These are phyloP conservation scores for Phytophthora hybrid DNA, from an alignment of 352 stramenopile genomes.

Conservation along the genomic window DNA sequence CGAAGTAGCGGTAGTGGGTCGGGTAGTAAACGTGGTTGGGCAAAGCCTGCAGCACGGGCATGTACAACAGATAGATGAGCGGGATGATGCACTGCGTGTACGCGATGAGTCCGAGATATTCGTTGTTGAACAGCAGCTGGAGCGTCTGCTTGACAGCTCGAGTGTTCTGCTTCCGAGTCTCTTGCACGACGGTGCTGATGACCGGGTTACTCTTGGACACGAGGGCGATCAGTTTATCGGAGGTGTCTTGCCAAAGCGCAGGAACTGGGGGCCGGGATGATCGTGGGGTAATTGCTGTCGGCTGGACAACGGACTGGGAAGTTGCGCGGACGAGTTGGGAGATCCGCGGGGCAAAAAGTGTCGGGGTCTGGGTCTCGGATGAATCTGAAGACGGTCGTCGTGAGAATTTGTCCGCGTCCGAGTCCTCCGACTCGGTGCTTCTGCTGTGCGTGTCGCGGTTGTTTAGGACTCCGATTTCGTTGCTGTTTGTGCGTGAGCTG, in stretches of 20 bases:
- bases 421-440: constrained; percentile 28
- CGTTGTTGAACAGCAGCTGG: constrained; percentile 50
- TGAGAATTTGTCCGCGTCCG: constrained; percentile 16
- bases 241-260: constrained; percentile 27
- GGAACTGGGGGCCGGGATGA: constrained; percentile 1
- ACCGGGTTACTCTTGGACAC: constrained; percentile 20
- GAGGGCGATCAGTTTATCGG: constrained; percentile 27
- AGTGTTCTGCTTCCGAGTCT: constrained; percentile 40
- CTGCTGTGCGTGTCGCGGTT: constrained; percentile 3
- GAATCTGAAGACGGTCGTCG: not conserved
- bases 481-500: constrained; percentile 1
- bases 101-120: constrained; percentile 44
- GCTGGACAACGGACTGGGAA: not conserved
- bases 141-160: constrained; percentile 41
- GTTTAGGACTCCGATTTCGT: not conserved
- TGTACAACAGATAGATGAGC: constrained; percentile 43
- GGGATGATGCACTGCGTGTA: constrained; percentile 49
- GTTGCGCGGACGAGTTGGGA: constrained; percentile 11
- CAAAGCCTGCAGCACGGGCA: constrained; percentile 28
- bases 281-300: not conserved
- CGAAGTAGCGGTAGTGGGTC: constrained; percentile 33
- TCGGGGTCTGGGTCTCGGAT: not conserved
- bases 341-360: constrained; percentile 1
- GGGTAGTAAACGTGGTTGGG: constrained; percentile 44
- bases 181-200: constrained; percentile 18